phyloP scores from a whole-genome alignment of 176 grass and related monocot genomes.

The Ensete ventricosum region DNA sequence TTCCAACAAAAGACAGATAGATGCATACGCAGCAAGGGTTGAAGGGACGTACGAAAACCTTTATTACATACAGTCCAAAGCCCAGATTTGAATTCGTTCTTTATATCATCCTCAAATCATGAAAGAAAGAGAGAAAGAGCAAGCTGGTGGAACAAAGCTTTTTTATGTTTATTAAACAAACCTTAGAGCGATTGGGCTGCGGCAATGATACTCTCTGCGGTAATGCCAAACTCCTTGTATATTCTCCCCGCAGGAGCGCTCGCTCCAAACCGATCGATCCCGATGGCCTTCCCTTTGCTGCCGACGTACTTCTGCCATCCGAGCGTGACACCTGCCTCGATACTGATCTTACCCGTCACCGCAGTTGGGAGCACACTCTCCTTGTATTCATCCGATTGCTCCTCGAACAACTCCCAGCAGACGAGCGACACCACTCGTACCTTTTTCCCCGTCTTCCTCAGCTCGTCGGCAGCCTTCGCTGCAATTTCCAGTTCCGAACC shows the following conservation, averaged over 20 bases:
- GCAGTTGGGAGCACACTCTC: constrained; percentile 70
- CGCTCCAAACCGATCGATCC: constrained; percentile 82
- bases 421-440: constrained; percentile 78
- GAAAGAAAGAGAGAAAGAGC: no score
- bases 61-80: no score
- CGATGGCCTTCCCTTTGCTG: constrained; percentile 67
- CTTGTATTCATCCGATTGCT: constrained; percentile 81
- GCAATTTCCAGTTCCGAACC: constrained; percentile 94
- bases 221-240: constrained; percentile 80
- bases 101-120: no score
- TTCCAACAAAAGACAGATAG: no score
- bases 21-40: no score
- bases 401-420: constrained; percentile 76
- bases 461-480: constrained; percentile 50
- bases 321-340: constrained; percentile 66
- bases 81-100: no score
- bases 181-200: constrained; percentile 59
- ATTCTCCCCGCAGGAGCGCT: constrained; percentile 79
- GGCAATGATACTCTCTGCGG: constrained; percentile 45
- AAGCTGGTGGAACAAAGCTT: no score
- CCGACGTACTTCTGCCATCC: constrained; percentile 83
- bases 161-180: background rate
- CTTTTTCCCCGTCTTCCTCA: constrained; percentile 87
- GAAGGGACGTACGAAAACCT: no score
- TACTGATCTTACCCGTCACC: constrained; percentile 66